These are phyloP conservation scores for Erodium maritimum DNA, from an alignment of 345 rosid genomes.

Conservation along the genomic window DNA sequence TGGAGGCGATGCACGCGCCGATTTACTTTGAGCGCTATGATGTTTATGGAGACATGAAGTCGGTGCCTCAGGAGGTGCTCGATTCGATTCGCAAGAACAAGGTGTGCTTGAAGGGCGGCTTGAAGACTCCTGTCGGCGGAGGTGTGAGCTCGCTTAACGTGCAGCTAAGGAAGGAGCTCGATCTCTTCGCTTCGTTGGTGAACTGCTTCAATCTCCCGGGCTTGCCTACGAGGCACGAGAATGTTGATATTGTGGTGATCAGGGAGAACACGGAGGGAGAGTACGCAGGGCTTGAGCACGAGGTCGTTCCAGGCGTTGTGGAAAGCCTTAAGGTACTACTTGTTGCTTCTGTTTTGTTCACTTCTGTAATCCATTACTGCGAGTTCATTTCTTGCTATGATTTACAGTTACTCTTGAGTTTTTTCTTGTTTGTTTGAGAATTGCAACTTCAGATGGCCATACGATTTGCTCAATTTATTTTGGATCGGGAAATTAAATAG, in stretches of 20 bases:
- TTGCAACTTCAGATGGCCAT: background rate
- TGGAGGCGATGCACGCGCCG: conserved; percentile 97
- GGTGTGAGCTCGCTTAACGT: conserved; percentile 85
- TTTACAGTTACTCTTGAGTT: too few relatives aligned
- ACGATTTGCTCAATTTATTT: background rate
- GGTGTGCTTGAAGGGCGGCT: conserved; percentile 82
- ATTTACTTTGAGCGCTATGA: conserved; percentile 71
- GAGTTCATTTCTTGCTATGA: background rate
- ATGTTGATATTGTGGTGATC: conserved; percentile 82
- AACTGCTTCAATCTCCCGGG: conserved; percentile 82
- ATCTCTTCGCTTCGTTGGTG: conserved; percentile 80
- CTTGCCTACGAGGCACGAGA: conserved; percentile 62
- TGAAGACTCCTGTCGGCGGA: conserved; percentile 85
- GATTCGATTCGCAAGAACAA: conserved; percentile 84
- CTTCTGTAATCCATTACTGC: background rate
- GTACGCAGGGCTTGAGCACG: conserved; percentile 81
- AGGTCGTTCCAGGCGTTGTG: conserved; percentile 92
- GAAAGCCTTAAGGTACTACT: conserved; percentile 82
- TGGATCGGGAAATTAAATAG: background rate
- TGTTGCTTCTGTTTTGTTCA: background rate
- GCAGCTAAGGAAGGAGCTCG: conserved; percentile 77
- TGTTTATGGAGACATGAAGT: conserved; percentile 70
- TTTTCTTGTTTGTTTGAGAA: background rate
- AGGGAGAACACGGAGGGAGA: conserved; percentile 97
- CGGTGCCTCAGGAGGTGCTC: conserved; percentile 72